Evolutionary conservation across 371 early-diverging fungal species (phyloP).

Genomic region (Syncephalastrum sp.): DNA sequence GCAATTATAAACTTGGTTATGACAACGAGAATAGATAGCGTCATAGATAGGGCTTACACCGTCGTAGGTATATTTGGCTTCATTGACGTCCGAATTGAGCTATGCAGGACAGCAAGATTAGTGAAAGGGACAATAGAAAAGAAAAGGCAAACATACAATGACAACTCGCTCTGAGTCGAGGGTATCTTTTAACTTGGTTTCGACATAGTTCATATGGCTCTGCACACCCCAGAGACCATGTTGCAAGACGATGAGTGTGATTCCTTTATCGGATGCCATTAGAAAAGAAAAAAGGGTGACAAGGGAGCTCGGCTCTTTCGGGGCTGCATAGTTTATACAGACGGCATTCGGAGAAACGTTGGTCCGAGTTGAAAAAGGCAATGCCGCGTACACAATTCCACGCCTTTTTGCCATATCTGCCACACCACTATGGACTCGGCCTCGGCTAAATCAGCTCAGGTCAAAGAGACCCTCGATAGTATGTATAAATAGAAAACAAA

Average conservation of each 20-base stretch:
- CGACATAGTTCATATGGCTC: constrained; percentile 52
- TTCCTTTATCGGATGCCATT: no score
- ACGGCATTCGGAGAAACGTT: no score
- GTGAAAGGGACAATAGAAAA: background rate
- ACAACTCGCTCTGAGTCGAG: constrained; percentile 23
- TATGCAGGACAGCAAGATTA: constrained; percentile 12
- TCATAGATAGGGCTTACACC: constrained; percentile 27
- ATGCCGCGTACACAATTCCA: no score
- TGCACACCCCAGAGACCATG: constrained; percentile 72
- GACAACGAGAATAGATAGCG: no score
- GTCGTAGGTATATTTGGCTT: constrained; percentile 62
- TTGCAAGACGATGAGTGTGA: constrained; percentile 48
- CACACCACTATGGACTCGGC: no score
- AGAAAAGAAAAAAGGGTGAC: no score
- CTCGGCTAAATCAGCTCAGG: constrained; percentile 2
- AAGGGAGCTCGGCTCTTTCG: no score
- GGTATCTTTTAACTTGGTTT: constrained; percentile 29
- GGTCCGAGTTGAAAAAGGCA: no score
- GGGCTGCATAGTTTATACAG: no score
- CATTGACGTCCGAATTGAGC: constrained; percentile 57
- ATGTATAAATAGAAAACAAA: constrained; percentile 6
- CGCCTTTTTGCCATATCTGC: no score
- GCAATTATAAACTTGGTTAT: background rate
- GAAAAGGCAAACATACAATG: constrained; percentile 25
- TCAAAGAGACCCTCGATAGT: constrained; percentile 27